Base-by-base conservation (phyloP, 73 alveolate genomes). In the Urostyla sp. region DNA sequence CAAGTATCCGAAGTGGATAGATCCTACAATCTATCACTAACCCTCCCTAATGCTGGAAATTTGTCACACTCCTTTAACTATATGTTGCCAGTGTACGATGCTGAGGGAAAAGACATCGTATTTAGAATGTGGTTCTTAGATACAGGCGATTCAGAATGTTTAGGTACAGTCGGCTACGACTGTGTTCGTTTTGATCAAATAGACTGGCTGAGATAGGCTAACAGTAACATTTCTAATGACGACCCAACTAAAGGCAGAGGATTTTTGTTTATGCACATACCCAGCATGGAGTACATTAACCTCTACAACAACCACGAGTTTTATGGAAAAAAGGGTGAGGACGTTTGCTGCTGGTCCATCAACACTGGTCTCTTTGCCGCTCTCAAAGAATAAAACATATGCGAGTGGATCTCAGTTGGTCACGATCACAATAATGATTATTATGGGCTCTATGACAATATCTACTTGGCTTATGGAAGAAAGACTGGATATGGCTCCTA, bases 391-490 rank as follows among this genome's bases (percentile, higher is more conserved):
- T 34, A 80, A 26, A 55, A 37, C 15, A 57, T 66, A 13, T 18
- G 57, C 16, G 87, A 60, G 15, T 60, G 80, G 44, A 48, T 69
- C 0, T 37, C 80, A 35, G 90, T 54, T 30, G 94, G 94, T 5
- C 94, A 86, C 48, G 94, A 86, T 36, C 94, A 86, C 50, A 44
- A 50, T 40, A 86, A 86, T 51, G 94, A 86, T 36, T 86, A 36
- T 35, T 46, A 57, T 5, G 94, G 94, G 7, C 38, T 32, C 20
- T 45, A 59, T 0, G 82, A 80, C 3, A 78, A 78, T 0, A 56
- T 81, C 23, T 56, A 69, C 20, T 18, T 86, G 24, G 90, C 61
- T 0, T 86, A 31, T 86, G 94, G 94, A 31, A 86, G 94, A 44
- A 80, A 82, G 67, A 86, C 91, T 51, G 94, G 94, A 35, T 80